Base-by-base conservation (phyloP, 805 yeast genomes). In the Saccharomycopsis fermentans region DNA sequence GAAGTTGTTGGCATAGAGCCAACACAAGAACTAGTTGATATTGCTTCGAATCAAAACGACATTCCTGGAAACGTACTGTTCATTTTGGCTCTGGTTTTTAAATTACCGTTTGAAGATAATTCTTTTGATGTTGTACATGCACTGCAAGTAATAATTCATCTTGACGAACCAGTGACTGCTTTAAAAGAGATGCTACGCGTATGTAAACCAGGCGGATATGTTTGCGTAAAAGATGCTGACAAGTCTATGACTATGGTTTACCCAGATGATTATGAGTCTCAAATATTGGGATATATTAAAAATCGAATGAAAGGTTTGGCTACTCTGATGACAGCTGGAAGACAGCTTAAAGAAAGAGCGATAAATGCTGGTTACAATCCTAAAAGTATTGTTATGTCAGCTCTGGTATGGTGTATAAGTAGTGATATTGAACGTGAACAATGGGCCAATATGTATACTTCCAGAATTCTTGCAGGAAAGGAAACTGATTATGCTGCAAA, bases 121-220 rank as follows among this genome's bases (percentile, higher is more conserved):
- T 62, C 70, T 3, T 74, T 74, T 62, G 78, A 74, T 59, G 58
- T 74, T n/a, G 74, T 74, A 5, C 69, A 67, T 65, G 67, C 71
- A 19, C 75, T 71, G 58, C 77, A 73, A 58, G 77, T 74, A 2
- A 57, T 74, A 34, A 64, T 73, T 12, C 77, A 74, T 58, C 62
- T 74, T 34, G 64, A 64, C 24, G 70, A 71, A 54, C 77, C 76
- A 1, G 62, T 65, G 2, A 55, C 26, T 9, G 77, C 74, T 5
- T 56, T 74, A 37, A 60, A 63, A 36, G 77, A 74, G 60, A 69
- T 74, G 73, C 62, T 54, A 29, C 61, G 77, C 47, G 77, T 74
- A 9, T 63, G 67, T 39, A 72, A 70, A 63, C 66, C 65, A 6
- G 69, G 69, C 2, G 76, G 77, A 0, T 61, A 63, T 52, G 68